Base-by-base conservation (phyloP, 257 asterid genomes). In the Plantago major region DNA sequence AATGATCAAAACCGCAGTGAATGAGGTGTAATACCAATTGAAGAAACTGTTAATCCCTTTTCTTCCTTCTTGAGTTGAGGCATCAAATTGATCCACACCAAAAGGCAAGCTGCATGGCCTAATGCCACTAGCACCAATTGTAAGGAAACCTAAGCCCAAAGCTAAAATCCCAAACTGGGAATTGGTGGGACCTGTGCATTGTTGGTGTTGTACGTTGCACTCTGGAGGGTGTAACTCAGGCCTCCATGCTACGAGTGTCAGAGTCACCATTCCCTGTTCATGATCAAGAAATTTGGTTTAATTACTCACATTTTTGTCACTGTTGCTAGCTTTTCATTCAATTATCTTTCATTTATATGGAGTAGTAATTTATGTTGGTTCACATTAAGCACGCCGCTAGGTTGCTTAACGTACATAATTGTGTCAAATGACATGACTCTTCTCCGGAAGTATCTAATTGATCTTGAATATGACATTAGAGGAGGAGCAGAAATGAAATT, bases 101-200 rank as follows among this genome's bases (percentile, higher is more conserved):
- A 93, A 93, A 0, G 97, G 97, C 15, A 93, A 68, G 69, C 90
- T 93, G 81, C 99, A 93, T 0, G 99, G 99, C 74, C 99, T 58
- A 14, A 93, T 89, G n/a, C 99, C 99, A 6, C 78, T 87, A 0
- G 95, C 15, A 7, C 94, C 99, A 10, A 93, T 55, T 26, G 96
- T 56, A 3, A 87, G 70, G 11, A 71, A 72, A 9, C 72, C 82
- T 3, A 93, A 71, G 5, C 79, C 81, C 48, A 78, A 1, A 33
- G 72, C 74, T 3, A 93, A 54, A 50, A 81, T 53, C 2, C 76
- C 94, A 18, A 89, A 49, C 30, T 89, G 96, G 26, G 83, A 48
- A 0, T 58, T 66, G 22, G 79, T 86, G 0, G 99, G 88, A 15
- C 78, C 86, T 0, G 15, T 33, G 82, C 99, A 89, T 52, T 77